These are phyloP conservation scores for Fennellomyces sp. DNA, from an alignment of 371 early-diverging fungal species.

Conservation along the genomic window DNA sequence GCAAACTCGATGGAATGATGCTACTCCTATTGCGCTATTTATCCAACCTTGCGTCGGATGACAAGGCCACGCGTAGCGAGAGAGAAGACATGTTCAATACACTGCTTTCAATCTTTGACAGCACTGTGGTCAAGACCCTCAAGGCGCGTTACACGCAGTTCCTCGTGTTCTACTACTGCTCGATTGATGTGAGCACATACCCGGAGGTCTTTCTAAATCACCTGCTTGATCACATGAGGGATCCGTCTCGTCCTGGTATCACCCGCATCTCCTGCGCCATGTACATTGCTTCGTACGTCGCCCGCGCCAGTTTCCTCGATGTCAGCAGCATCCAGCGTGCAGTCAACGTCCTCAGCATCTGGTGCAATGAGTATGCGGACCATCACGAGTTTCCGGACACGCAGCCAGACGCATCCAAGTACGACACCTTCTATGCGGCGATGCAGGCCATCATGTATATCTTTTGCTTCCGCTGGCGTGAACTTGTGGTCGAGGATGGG, in stretches of 20 bases:
- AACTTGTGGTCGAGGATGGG: constrained; percentile 55
- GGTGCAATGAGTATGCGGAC: constrained; percentile 73
- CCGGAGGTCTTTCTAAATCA: constrained; percentile 83
- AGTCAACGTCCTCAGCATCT: constrained; percentile 67
- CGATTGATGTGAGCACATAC: constrained; percentile 62
- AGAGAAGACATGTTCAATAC: constrained; percentile 60
- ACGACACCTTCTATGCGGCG: constrained; percentile 85
- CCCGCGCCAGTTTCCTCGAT: constrained; percentile 84
- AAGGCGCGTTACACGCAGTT: constrained; percentile 94
- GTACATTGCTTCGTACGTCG: constrained; percentile 87
- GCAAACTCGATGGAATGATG: constrained; percentile 89
- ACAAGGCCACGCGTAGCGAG: constrained; percentile 16
- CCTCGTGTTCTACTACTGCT: constrained; percentile 82
- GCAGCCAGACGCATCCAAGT: constrained; percentile 56
- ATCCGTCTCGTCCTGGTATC: constrained; percentile 63
- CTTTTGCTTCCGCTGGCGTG: constrained; percentile 94
- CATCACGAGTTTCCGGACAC: constrained; percentile 52
- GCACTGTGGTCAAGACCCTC: constrained; percentile 82
- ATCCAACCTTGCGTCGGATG: constrained; percentile 20
- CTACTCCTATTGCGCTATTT: constrained; percentile 68
- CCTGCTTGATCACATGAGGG: constrained; percentile 66
- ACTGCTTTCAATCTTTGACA: constrained; percentile 81
- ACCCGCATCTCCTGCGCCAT: constrained; percentile 82
- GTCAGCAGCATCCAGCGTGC: constrained; percentile 63
- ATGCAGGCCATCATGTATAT: constrained; percentile 91